Evolutionary conservation across 495 filamentous ascomycete species (phyloP).

Genomic region (Hypomontagnella submonticulosa): DNA sequence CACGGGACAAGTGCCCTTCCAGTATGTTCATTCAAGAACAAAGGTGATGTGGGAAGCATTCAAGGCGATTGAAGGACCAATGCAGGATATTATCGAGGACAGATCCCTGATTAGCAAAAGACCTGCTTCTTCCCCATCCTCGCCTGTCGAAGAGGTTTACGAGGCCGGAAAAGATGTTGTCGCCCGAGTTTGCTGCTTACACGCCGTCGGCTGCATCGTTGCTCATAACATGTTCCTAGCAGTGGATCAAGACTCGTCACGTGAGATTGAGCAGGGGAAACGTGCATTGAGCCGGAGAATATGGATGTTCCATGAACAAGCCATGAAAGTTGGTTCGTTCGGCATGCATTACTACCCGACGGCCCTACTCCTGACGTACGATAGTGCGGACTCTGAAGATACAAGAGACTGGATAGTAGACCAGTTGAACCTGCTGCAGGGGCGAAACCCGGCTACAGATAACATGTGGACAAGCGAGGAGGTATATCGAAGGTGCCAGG

Average conservation of each 20-base stretch:
- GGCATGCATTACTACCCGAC: slow-evolving; percentile 21
- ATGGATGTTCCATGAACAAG: slow-evolving; percentile 25
- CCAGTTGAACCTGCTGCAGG: slow-evolving; percentile 5
- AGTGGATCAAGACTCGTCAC: neutral
- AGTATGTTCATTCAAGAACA: slow-evolving; percentile 6
- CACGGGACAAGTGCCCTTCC: neutral
- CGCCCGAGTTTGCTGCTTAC: slow-evolving; percentile 6
- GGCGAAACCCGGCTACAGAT: slow-evolving; percentile 18
- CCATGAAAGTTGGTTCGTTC: slow-evolving; percentile 13
- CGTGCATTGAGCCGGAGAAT: slow-evolving; percentile 5
- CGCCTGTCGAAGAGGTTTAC: slow-evolving; percentile 17
- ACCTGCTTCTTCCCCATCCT: slow-evolving; percentile 1
- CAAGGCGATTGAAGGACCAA: neutral
- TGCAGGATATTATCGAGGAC: slow-evolving; percentile 5
- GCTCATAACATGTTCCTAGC: slow-evolving; percentile 16
- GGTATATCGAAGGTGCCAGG: slow-evolving; percentile 4
- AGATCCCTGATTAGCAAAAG: neutral
- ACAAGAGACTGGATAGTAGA: slow-evolving; percentile 11
- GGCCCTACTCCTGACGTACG: slow-evolving; percentile 16
- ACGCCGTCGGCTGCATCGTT: slow-evolving; percentile 1
- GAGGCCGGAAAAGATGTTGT: neutral
- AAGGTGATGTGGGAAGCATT: neutral
- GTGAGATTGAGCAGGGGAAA: neutral
- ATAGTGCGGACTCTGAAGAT: slow-evolving; percentile 11
- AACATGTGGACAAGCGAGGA: slow-evolving; percentile 21